Evolutionary conservation across 257 asterid genomes (phyloP), one percentile per base, ranked within the genome.

Genomic region (Salvia rosmarinus): DNA sequence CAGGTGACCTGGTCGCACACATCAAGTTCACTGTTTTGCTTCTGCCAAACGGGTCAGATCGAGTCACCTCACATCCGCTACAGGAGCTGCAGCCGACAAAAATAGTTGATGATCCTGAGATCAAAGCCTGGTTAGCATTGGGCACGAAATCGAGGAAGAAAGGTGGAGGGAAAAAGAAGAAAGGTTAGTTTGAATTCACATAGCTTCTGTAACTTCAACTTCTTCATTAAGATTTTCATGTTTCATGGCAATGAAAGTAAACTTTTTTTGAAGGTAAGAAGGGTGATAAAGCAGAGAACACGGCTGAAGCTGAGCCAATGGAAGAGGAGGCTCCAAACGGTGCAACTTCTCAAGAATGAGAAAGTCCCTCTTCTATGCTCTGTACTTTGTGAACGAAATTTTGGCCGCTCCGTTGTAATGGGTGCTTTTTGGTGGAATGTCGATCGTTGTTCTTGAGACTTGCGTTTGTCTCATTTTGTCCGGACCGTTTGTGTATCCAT

Each of bases 121-220:
- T 92, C 43, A 92, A 92, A 72, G 88, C 97, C 59, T 92, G 96
- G 98, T 74, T 85, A 68, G 76, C 89, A 30, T 70, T 85, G 82
- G 74, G 79, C 58, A 81, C 83, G 1, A 93, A 89, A 88, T 74
- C 95, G 10, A 93, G 89, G 81, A 93, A 93, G 90, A 90, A 90
- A 44, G 98, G 98, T 32, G 97, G 98, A 58, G 97, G 97, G 10
- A 93, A 89, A 84, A 93, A 90, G 85, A 92, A 92, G 91, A 93
- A 90, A 89, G 97, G 98, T 93, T 9, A 0, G 81, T 49, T 66
- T 59, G 12, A 67, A 19, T 54, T 51, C 34, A 55, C 42, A 19
- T 55, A 14, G 28, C 9, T 44, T 5, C 35, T 19, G 49, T 35
- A n/a, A 35, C 0, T 16, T 43, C 9, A 49, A 2, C 10, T 21